Evolutionary conservation across 2,329 filamentous ascomycete species (phyloP).

Genomic region (Lecanicillium sp.): DNA sequence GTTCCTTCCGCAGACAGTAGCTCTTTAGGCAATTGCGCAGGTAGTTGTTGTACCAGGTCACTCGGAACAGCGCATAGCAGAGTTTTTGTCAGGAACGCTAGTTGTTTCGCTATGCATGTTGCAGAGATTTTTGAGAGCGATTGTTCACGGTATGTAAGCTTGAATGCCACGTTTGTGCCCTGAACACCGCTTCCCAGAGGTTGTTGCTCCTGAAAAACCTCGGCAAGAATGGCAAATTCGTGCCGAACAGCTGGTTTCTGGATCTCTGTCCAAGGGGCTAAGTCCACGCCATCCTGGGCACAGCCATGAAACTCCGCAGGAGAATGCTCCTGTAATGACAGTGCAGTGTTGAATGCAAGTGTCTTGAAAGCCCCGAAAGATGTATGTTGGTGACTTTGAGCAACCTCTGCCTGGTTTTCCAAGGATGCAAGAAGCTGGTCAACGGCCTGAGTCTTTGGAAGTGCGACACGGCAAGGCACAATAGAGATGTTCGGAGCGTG

Average conservation of each 20-base stretch:
- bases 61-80: slow-evolving; percentile 9
- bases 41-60: slow-evolving; percentile 8
- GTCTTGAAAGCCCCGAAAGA: slow-evolving; percentile 17
- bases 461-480: slow-evolving; percentile 21
- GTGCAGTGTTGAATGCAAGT: slow-evolving; percentile 25
- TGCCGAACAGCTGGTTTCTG: too few species aligned
- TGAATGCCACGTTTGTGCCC: too few species aligned
- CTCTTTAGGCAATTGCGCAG: slow-evolving; percentile 7
- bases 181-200: too few species aligned
- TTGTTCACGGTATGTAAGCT: too few species aligned
- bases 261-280: too few species aligned
- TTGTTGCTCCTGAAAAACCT: too few species aligned
- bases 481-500: slow-evolving; percentile 26
- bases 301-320: background rate
- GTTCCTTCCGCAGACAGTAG: slow-evolving; percentile 11
- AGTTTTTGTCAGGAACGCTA: slow-evolving; percentile 10
- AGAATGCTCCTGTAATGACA: slow-evolving; percentile 24
- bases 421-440: slow-evolving; percentile 12
- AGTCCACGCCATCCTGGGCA: too few species aligned
- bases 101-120: slow-evolving; percentile 11
- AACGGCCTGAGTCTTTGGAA: slow-evolving; percentile 11
- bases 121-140: slow-evolving; percentile 13
- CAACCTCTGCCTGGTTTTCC: slow-evolving; percentile 5
- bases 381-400: slow-evolving; percentile 15
- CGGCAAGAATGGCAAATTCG: too few species aligned